Percentiles rank a stretch among this genome's conserved stretches.
Evolutionary conservation across 2,329 filamentous ascomycete genomes (phyloP).

Genomic region (Bimuria novae-zelandiae): DNA sequence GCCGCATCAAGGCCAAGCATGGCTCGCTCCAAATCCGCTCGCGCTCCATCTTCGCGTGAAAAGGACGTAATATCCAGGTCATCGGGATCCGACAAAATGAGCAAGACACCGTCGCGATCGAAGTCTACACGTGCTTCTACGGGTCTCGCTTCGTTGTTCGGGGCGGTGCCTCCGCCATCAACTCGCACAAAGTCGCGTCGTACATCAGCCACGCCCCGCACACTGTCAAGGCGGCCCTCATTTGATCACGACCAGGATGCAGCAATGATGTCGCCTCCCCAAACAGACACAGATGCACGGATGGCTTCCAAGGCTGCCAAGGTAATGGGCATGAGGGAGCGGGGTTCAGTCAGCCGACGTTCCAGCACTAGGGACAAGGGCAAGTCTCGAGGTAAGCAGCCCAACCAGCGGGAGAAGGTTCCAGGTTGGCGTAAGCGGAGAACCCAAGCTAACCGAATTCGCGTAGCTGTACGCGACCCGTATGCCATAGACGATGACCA

Average conservation of each 20-base stretch:
- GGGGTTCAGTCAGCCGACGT: constrained; percentile 46
- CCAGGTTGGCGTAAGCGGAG: constrained; percentile 43
- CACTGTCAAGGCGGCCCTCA: constrained; percentile 70
- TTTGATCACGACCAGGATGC: constrained; percentile 69
- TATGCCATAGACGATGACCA: constrained; percentile 68
- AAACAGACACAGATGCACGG: constrained; percentile 64
- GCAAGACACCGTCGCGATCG: constrained; percentile 55
- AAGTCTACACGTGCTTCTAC: constrained; percentile 62
- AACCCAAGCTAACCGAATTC: constrained; percentile 37
- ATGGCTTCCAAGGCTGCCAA: constrained; percentile 79
- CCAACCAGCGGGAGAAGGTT: constrained; percentile 23
- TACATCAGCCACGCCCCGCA: constrained; percentile 60
- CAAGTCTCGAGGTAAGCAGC: constrained; percentile 55
- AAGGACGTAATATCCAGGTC: constrained; percentile 65
- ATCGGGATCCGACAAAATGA: constrained; percentile 73
- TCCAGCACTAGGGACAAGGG: constrained; percentile 49
- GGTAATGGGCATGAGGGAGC: constrained; percentile 64
- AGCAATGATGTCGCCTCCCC: constrained; percentile 72
- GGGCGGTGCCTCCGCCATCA: constrained; percentile 50
- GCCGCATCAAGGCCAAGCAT: constrained; percentile 49
- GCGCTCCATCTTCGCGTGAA: constrained; percentile 54
- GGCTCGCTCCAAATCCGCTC: constrained; percentile 61
- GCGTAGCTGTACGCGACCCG: constrained; percentile 55
- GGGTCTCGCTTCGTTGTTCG: constrained; percentile 68
- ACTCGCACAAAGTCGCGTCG: constrained; percentile 72